Evolutionary conservation across 2,329 filamentous ascomycete species (phyloP), one percentile per base, ranked within the genome.

Genomic region (Diaporthe destruens): DNA sequence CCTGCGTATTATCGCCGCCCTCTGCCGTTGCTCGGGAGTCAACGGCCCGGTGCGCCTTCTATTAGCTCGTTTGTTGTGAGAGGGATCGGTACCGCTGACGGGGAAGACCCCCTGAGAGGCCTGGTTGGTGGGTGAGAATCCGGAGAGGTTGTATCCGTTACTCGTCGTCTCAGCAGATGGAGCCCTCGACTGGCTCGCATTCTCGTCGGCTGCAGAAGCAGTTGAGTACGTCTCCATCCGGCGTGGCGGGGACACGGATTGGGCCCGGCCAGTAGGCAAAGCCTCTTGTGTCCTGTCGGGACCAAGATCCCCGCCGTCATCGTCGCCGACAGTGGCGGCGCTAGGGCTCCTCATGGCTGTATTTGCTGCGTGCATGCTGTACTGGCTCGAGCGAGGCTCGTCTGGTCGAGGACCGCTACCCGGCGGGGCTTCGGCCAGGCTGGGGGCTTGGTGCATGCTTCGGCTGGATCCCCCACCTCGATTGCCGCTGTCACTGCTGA

Each of bases 11-110:
- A 90, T 79, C 57, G 88, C 88, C 59, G 88, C 88, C 79, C 87
- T 87, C 76, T 90, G 87, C 79, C 88, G 85, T 77, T 89, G 89
- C 74, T 87, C 84, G 69, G 88, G 85, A 42, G 88, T 89, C 75
- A 90, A 82, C 74, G 88, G 88, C 54, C 88, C 88, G 74, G 88
- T 90, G 71, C 88, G 86, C 80, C 88, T 85, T 77, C 88, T 86
- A 78, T 86, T 90, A 75, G 87, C 83, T 77, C 87, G 86, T 76
- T 87, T 86, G 78, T 82, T 84, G 78, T 85, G 85, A 81, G 84
- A 84, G 79, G 87, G 81, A 80, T 88, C 87, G 80, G 84, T 82
- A 74, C 86, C 87, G 80, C 86, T 86, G 75, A 87, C 82, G 74
- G 87, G 87, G 79, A 89, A 89, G 78, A 88, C 86, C 76, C 84